Base-by-base conservation (phyloP, 768 basidiomycete genomes). In the Phaffia australis region DNA sequence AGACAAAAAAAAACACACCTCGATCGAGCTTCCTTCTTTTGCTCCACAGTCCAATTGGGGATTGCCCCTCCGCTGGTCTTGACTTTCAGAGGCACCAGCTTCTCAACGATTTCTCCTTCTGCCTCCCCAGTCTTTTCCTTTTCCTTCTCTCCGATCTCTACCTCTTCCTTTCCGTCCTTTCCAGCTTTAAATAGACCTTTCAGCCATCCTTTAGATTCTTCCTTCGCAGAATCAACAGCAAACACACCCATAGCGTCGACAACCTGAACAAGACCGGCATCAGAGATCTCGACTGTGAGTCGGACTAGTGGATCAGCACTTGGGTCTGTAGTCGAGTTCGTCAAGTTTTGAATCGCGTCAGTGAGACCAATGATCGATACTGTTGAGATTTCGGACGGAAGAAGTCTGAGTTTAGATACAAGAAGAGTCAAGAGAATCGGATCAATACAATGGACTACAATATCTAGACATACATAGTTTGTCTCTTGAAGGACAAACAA, bases 231-330 rank as follows among this genome's bases (percentile, higher is more conserved):
- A 32, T 73, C 64, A 23, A 70, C 70, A 9, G 87, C 89, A 66
- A 82, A 84, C 6, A 85, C 84, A 51, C 91, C 74, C 11, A 55
- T 73, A 0, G 89, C 93, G 64, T 88, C 87, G 18, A 84, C 81
- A 47, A 90, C 84, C 2, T 85, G 84, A 6, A 89, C 79, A 72
- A 97, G 87, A 8, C 92, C 91, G 59, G 88, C 89, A 60, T 92
- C 88, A 49, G 88, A 88, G 50, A 97, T 79, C 30, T 83, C 79
- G 60, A 97, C 77, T 0, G 88, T 89, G 21, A 89, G 85, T 75
- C 91, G 92, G 72, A 98, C 81, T 18, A 91, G 83, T 2, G 91
- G 88, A 71, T 92, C 89, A 29, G 82, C 42, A 16, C 29, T 32
- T 15, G 54, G 60, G 51, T 47, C 75, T 15, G 85, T 87, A 11